A percentile compares a stretch with the other conserved stretches of the same genome.
Conservation (phyloP, 108 stramenopile species). For the Skeletonema grethae region DNA sequence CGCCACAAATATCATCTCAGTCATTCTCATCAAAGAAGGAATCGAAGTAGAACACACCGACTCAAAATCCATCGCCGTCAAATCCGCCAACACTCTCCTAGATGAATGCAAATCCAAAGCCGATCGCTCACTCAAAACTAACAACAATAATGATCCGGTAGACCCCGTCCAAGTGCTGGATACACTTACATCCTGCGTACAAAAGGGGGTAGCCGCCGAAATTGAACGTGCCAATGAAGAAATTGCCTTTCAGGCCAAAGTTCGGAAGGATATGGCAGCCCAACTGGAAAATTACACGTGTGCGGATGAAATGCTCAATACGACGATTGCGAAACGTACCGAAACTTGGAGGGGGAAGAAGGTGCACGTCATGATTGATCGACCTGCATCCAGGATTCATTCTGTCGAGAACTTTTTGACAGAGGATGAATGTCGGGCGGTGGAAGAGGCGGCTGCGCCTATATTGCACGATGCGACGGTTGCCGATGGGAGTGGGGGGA, state of each 20-base stretch:
- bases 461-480: slow-evolving; percentile 75
- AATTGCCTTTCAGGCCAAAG: slow-evolving; percentile 59
- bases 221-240: slow-evolving; percentile 69
- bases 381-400: slow-evolving; percentile 72
- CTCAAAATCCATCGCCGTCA: slow-evolving; percentile 57
- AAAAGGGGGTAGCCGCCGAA: slow-evolving; percentile 44
- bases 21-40: slow-evolving; percentile 41
- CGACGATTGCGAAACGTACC: slow-evolving; percentile 46
- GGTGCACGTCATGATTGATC: slow-evolving; percentile 72
- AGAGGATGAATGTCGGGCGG: slow-evolving; percentile 81
- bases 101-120: slow-evolving; percentile 51
- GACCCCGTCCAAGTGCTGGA: slow-evolving; percentile 27
- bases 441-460: slow-evolving; percentile 64
- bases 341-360: slow-evolving; percentile 26
- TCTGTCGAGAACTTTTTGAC: slow-evolving; percentile 78
- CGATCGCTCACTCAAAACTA: not conserved
- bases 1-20: slow-evolving; percentile 26
- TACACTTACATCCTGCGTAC: slow-evolving; percentile 52
- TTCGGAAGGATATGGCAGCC: slow-evolving; percentile 61
- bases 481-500: slow-evolving; percentile 84
- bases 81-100: slow-evolving; percentile 53
- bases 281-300: slow-evolving; percentile 87
- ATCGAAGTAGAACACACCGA: slow-evolving; percentile 56
- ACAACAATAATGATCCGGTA: not conserved
- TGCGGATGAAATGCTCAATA: slow-evolving; percentile 59